Evolutionary conservation across 768 basidiomycete species (phyloP).

Genomic region (Inosperma sp.): DNA sequence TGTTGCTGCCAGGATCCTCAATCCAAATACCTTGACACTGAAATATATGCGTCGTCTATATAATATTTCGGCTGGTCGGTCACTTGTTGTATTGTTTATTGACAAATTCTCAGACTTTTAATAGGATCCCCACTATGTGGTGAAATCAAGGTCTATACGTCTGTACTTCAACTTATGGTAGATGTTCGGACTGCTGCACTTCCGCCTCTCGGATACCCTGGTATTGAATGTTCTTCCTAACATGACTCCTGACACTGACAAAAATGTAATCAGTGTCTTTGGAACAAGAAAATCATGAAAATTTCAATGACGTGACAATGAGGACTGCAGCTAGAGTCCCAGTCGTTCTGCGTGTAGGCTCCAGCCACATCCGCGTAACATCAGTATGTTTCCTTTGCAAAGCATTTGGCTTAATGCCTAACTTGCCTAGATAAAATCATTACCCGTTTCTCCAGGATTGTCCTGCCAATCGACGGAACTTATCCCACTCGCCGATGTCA

Average conservation of each 20-base stretch:
- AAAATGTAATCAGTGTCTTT: constrained; percentile 42
- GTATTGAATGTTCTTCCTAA: constrained; percentile 29
- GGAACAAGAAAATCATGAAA: constrained; percentile 53
- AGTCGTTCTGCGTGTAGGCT: constrained; percentile 61
- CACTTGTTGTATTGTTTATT: background rate
- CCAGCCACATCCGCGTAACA: constrained; percentile 71
- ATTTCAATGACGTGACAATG: constrained; percentile 63
- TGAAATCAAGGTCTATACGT: constrained; percentile 57
- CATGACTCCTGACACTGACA: constrained; percentile 7
- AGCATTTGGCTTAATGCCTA: background rate
- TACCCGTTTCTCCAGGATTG: constrained; percentile 60
- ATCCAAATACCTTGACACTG: constrained; percentile 65
- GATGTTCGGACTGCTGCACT: constrained; percentile 49
- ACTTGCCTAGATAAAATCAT: constrained; percentile 55
- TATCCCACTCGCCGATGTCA: constrained; percentile 72
- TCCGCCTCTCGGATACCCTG: constrained; percentile 46
- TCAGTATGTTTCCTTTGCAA: constrained; percentile 44
- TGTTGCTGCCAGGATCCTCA: constrained; percentile 58
- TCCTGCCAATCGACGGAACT: constrained; percentile 80
- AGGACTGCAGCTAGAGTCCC: constrained; percentile 65
- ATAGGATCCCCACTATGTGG: constrained; percentile 50
- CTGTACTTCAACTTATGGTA: constrained; percentile 54
- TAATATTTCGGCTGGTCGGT: constrained; percentile 56
- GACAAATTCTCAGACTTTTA: background rate
- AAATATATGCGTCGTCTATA: constrained; percentile 74